Evolutionary conservation across 305 asterid genomes (phyloP).

Genomic region (Salvia sclarea): DNA sequence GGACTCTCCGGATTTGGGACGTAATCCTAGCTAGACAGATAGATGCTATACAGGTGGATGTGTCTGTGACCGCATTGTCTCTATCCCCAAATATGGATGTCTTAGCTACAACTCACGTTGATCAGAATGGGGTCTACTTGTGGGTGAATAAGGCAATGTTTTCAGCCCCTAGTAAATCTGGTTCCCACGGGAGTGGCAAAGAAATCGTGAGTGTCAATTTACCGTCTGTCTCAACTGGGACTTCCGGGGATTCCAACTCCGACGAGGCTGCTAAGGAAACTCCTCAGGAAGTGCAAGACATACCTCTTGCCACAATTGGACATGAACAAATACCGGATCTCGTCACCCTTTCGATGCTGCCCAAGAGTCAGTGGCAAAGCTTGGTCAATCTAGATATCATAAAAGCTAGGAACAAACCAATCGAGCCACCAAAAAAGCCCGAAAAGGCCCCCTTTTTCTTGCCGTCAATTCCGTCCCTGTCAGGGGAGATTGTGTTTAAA

Average conservation of each 20-base stretch:
- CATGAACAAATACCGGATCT: slow-evolving; percentile 74
- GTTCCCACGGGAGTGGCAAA: slow-evolving; percentile 70
- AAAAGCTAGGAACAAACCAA: slow-evolving; percentile 87
- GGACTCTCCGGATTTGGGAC: slow-evolving; percentile 94
- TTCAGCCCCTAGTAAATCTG: slow-evolving; percentile 61
- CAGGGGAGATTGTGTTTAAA: slow-evolving; percentile 82
- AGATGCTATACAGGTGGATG: slow-evolving; percentile 83
- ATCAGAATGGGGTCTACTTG: slow-evolving; percentile 82
- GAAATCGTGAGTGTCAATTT: slow-evolving; percentile 56
- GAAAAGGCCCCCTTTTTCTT: slow-evolving; percentile 92
- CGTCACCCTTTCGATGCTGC: slow-evolving; percentile 88
- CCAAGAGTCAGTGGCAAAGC: slow-evolving; percentile 98
- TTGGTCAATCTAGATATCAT: slow-evolving; percentile 89
- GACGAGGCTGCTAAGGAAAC: slow-evolving; percentile 37
- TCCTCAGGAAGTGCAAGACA: slow-evolving; percentile 38
- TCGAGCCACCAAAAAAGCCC: slow-evolving; percentile 97
- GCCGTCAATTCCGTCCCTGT: slow-evolving; percentile 80
- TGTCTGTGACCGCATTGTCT: slow-evolving; percentile 75
- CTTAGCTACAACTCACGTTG: slow-evolving; percentile 87
- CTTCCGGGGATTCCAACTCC: slow-evolving; percentile 38
- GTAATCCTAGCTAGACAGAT: slow-evolving; percentile 82
- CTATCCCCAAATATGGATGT: slow-evolving; percentile 94
- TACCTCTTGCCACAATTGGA: slow-evolving; percentile 35
- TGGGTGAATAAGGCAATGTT: slow-evolving; percentile 96
- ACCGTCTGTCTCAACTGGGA: slow-evolving; percentile 60